Percentiles rank a stretch among this genome's conserved stretches.
phyloP scores from a whole-genome alignment of 148 eudicot genomes.

The Rhododendron williamsianum region DNA sequence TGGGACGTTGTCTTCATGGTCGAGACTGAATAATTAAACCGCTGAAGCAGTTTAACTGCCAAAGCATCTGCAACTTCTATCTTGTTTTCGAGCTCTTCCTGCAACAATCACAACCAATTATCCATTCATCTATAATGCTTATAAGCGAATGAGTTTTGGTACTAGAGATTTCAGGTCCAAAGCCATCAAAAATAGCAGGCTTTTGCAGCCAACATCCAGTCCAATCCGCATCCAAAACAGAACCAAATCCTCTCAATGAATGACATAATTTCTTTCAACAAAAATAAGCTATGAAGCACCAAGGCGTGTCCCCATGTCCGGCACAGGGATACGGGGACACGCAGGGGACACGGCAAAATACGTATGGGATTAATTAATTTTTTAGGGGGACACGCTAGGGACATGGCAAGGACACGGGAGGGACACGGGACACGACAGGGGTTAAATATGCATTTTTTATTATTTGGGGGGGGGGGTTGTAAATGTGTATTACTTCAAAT shows the following conservation, averaged over 20 bases:
- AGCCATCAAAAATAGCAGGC: not conserved
- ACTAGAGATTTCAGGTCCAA: not conserved
- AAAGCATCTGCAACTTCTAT: slow-evolving; percentile 95
- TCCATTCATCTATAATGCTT: not conserved
- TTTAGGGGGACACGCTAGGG: no score
- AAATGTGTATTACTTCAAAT: no score
- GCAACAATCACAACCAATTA: slow-evolving; percentile 12
- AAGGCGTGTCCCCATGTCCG: no score
- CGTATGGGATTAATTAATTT: no score
- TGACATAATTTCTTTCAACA: not conserved
- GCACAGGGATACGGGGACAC: no score
- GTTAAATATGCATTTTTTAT: no score
- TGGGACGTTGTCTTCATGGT: slow-evolving; percentile 82
- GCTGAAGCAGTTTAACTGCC: slow-evolving; percentile 76
- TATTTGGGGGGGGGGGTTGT: no score
- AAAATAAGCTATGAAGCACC: no score
- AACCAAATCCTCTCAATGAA: not conserved
- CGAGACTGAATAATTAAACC: slow-evolving; percentile 78
- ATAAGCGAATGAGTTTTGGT: not conserved
- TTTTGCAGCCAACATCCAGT: not conserved
- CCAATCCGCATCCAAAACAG: not conserved
- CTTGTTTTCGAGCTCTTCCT: slow-evolving; percentile 93
- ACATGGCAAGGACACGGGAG: no score
- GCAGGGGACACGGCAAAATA: no score
- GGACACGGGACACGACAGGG: no score